Evolutionary conservation across 805 yeast species (phyloP), one percentile per base, ranked within the genome.

Genomic region (Suhomyces kilbournensis): DNA sequence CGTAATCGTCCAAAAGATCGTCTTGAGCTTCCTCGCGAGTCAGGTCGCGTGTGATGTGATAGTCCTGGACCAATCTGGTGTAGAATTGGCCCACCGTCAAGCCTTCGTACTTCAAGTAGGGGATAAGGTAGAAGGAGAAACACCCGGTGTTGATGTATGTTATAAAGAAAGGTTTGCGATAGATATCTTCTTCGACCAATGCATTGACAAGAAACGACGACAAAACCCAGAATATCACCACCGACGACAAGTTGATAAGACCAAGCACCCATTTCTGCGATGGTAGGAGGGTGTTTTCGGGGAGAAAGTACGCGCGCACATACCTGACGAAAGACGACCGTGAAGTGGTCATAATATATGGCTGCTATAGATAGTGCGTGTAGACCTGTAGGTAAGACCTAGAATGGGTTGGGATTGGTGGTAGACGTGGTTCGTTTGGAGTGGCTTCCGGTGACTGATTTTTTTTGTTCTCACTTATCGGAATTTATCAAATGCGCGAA

Each of bases 71-170:
- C 26, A 73, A 43, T 7, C 53, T 49, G n/a, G 46, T 46, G 10
- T 64, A 25, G 51, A 74, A 71, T 47, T 62, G 58, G 4, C 43
- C 14, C 8, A 68, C 45, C 9, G 65, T 53, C 15, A 69, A 45
- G 20, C 55, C 53, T 53, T 71, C 72, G 56, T 65, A 64, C 51
- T 58, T 60, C 56, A 74, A 58, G 55, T 82, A 79, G 1, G 94
- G 93, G 43, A 87, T 65, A 48, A 94, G 72, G 66, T 93, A 94
- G 49, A 93, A 75, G 7, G 83, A 76, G 67, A 94, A 94, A 3
- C 94, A 81, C 1, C 90, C 85, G 0, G 98, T 92, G 71, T 92
- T 94, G 60, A 93, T 69, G 72, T 93, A 94, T 2, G 99, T 94
- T 59, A 94, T 88, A 56, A 92, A 81, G 64, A 90, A 92, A 15